Conservation (phyloP, 768 basidiomycete species). For the Pisolithus orientalis region DNA sequence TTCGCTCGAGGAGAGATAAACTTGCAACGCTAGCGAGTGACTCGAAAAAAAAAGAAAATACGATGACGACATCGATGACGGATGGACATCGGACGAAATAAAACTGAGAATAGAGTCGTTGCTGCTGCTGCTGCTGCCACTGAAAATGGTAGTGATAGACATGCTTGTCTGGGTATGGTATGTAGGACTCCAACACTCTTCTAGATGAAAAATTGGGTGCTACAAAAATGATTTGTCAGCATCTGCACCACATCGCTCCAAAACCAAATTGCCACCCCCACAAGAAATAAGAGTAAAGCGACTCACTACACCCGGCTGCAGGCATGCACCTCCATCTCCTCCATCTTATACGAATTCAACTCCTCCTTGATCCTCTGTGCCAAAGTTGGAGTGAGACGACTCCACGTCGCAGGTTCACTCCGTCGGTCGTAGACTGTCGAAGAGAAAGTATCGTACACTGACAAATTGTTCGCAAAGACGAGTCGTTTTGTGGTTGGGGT, state of each 20-base stretch:
- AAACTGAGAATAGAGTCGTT: no score
- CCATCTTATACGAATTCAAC: constrained; percentile 98
- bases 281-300: constrained; percentile 3
- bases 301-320: constrained; percentile 86
- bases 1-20: no score
- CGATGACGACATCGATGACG: no score
- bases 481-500: constrained; percentile 67
- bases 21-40: no score
- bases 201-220: constrained; percentile 89
- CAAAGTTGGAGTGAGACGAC: constrained; percentile 86
- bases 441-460: constrained; percentile 96
- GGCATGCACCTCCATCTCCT: constrained; percentile 98
- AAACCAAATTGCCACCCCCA: constrained; percentile 5
- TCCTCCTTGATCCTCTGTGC: constrained; percentile 98
- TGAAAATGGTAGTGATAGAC: no score
- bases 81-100: no score
- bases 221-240: constrained; percentile 21
- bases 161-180: no score
- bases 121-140: no score
- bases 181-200: constrained; percentile 5
- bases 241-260: not conserved
- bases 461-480: constrained; percentile 86
- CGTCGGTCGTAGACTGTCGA: constrained; percentile 86
- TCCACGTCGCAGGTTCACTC: constrained; percentile 96
- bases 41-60: no score